Evolutionary conservation across 2,329 filamentous ascomycete genomes (phyloP).

Genomic region (Cladosporium sp.): DNA sequence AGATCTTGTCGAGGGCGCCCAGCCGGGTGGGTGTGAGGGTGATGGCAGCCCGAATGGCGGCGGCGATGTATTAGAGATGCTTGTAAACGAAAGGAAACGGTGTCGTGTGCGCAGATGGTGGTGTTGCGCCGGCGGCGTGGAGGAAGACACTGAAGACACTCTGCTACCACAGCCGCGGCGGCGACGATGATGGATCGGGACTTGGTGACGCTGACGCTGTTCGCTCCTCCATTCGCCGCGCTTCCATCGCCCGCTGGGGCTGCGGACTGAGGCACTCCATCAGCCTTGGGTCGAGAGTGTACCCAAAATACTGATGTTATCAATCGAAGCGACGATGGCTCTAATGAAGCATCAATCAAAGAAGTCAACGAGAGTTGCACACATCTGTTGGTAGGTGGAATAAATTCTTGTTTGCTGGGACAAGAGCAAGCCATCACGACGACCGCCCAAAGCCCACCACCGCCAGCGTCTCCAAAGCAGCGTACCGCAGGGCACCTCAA

Average conservation of each 20-base stretch:
- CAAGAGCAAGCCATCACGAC: not conserved
- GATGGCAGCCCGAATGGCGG: not conserved
- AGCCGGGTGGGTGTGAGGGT: not conserved
- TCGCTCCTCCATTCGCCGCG: not conserved
- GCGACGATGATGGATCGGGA: not conserved
- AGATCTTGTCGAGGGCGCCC: conserved; percentile 8
- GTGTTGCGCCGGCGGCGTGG: not conserved
- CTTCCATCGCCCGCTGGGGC: not conserved
- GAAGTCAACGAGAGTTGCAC: too few species aligned
- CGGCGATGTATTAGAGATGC: not conserved
- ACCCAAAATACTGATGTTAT: too few species aligned
- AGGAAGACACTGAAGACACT: not conserved
- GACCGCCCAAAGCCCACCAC: not conserved
- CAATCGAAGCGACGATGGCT: too few species aligned
- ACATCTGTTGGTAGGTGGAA: not conserved
- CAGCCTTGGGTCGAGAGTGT: too few species aligned
- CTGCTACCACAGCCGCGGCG: not conserved
- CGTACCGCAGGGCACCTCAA: not conserved
- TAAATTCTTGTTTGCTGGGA: not conserved
- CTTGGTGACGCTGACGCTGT: not conserved
- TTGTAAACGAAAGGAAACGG: not conserved
- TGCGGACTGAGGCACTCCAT: too few species aligned
- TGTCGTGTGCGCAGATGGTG: not conserved
- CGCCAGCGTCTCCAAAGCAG: not conserved
- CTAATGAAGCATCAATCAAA: too few species aligned